Evolutionary conservation across 2,329 filamentous ascomycete genomes (phyloP).

Genomic region (Sporothrix protearum): DNA sequence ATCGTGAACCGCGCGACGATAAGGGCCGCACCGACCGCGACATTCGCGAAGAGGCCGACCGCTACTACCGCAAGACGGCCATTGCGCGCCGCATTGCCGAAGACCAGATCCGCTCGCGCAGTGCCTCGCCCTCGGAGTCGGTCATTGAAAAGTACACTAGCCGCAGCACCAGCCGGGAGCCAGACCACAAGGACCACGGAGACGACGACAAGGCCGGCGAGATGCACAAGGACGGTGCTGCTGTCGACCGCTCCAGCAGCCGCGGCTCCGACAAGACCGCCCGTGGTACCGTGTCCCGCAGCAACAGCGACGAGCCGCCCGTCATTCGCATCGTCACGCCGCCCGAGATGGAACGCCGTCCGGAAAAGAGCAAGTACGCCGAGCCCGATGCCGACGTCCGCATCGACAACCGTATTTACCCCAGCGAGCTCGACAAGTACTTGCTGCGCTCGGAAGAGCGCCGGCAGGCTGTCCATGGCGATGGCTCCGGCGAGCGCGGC

Average conservation of each 20-base stretch:
- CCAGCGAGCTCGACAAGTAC: constrained; percentile 46
- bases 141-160: constrained; percentile 54
- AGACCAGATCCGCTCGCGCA: constrained; percentile 53
- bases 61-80: constrained; percentile 54
- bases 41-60: constrained; percentile 54
- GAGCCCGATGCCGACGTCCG: constrained; percentile 61
- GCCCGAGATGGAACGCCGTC: constrained; percentile 46
- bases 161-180: neutral
- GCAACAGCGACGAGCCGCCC: constrained; percentile 23
- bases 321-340: constrained; percentile 53
- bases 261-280: neutral
- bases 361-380: constrained; percentile 51
- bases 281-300: constrained; percentile 4
- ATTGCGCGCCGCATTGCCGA: constrained; percentile 53
- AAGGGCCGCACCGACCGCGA: constrained; percentile 27
- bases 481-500: neutral
- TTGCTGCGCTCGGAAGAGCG: constrained; percentile 22
- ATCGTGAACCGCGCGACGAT: constrained; percentile 24
- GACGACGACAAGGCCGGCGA: neutral
- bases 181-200: neutral
- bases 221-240: neutral
- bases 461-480: constrained; percentile 24
- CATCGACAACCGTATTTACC: constrained; percentile 57
- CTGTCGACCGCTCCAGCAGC: neutral
- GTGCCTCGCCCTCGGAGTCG: constrained; percentile 50